Base-by-base conservation (phyloP, 2,329 filamentous ascomycete genomes). In the Fusarium dimerum region DNA sequence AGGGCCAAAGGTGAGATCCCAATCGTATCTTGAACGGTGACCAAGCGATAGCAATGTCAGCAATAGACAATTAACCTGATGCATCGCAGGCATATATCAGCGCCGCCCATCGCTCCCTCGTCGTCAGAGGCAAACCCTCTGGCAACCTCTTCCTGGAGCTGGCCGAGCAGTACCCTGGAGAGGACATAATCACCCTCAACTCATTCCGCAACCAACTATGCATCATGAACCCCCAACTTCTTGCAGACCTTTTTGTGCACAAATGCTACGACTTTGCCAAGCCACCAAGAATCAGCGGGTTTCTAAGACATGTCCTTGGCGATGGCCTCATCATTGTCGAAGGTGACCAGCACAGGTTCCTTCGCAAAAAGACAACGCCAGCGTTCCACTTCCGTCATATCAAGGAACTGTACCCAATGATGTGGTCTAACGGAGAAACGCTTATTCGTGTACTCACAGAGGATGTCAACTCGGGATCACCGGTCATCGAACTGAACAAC, bases 361-460 rank as follows among this genome's bases (percentile, higher is more conserved):
- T 85, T 61, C 78, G 87, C n/a, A 89, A 87, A 67, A 82, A 84
- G 45, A 77, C 87, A 10, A 80, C 81, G 66, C 86, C 86, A 1
- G 85, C 86, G 0, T 90, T 90, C 64, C 76, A 78, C 41, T 88
- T 84, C 61, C 79, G 86, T 4, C 84, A 88, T 56, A 80, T 90
- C 66, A 89, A 88, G 56, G 78, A 88, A 40, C 68, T 90, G 2
- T 89, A 89, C 54, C 85, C 85, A 0, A 76, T 85, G 49, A 89
- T 90, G 69, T 90, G 86, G 86, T 64, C 68, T 1, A 90, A 88
- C 51, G 67, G 67, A 0, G 59, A 64, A 15, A 50, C 60, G 1
- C 55, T 72, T 16, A 59, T 61, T 0, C 53, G 54, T 58, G 77
- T 78, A 1, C 62, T 78, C 1, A 76, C 83, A 1, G 74, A 71